Base-by-base conservation (phyloP, 148 eudicot genomes). In the Arbutus unedo region DNA sequence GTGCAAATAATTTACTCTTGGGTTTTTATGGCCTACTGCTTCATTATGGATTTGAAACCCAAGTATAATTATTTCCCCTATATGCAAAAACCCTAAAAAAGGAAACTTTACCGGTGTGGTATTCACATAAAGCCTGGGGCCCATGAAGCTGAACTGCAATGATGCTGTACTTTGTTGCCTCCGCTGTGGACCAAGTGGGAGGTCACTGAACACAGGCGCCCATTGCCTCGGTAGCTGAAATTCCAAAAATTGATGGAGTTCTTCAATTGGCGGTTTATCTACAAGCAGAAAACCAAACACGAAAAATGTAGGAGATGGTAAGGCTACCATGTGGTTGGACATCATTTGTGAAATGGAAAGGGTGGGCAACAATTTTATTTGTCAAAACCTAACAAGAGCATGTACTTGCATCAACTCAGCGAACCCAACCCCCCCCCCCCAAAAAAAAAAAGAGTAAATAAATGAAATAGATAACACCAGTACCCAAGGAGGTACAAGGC, bases 201-300 rank as follows among this genome's bases (percentile, higher is more conserved):
- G 97, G 81, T 96, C 99, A 85, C 95, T 92, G 82, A 94, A 96
- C 62, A 96, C 93, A 57, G 99, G 99, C 44, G 99, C 99, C 99
- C 99, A 96, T 85, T 93, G 97, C 82, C 99, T 83, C n/a, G 98
- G 99, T 82, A 96, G 84, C 88, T 96, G 99, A 85, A 96, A 96
- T 84, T 96, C 98, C 92, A 96, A 87, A 91, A 96, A 96, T 77
- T 93, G 99, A 81, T 93, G 98, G 67, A 96, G 98, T 85, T 96
- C 99, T 86, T 94, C 99, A 64, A 96, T 90, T 77, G 98, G 98
- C 53, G 99, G 99, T 85, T 94, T 96, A 87, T 96, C 99, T 96
- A 91, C 87, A 84, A 80, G 67, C 68, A 86, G 47, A 80, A 79
- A 23, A 16, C 54, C 62, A 53, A 19, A 44, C 38, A n/a, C 19